Evolutionary conservation across 306 rosid genomes (phyloP).

Genomic region (Pyrus pyrifolia): DNA sequence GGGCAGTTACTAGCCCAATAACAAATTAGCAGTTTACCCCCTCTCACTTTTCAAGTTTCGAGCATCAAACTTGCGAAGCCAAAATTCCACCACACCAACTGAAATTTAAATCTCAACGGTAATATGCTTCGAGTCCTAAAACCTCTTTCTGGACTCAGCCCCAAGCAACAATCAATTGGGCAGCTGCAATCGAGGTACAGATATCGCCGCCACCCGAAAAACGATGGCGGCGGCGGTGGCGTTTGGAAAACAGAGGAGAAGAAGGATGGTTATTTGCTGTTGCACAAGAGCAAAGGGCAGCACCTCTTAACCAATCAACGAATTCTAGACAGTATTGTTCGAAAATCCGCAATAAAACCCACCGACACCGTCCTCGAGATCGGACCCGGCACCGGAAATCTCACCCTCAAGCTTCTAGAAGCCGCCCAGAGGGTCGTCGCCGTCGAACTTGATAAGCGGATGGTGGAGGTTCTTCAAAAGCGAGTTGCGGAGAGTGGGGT

Average conservation of each 20-base stretch:
- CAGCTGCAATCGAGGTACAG: conserved; percentile 22
- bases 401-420: conserved; percentile 74
- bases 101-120: conserved; percentile 18
- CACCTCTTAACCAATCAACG: conserved; percentile 74
- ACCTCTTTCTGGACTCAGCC: conserved; percentile 13
- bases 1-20: neutral
- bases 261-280: conserved; percentile 21
- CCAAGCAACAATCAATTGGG: conserved; percentile 9
- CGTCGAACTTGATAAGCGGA: conserved; percentile 63
- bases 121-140: conserved; percentile 38
- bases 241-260: conserved; percentile 11
- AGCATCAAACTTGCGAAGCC: neutral
- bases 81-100: neutral
- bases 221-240: neutral
- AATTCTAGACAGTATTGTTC: conserved; percentile 56
- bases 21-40: neutral
- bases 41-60: neutral
- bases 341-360: conserved; percentile 54
- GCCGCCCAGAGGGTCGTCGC: conserved; percentile 58
- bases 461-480: conserved; percentile 64
- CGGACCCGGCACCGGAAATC: conserved; percentile 95
- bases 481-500: conserved; percentile 34
- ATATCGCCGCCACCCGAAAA: conserved; percentile 14
- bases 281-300: conserved; percentile 77
- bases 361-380: conserved; percentile 89